Evolutionary conservation across 2,329 filamentous ascomycete species (phyloP).

Genomic region (Aspergillus brunneoviolaceus): DNA sequence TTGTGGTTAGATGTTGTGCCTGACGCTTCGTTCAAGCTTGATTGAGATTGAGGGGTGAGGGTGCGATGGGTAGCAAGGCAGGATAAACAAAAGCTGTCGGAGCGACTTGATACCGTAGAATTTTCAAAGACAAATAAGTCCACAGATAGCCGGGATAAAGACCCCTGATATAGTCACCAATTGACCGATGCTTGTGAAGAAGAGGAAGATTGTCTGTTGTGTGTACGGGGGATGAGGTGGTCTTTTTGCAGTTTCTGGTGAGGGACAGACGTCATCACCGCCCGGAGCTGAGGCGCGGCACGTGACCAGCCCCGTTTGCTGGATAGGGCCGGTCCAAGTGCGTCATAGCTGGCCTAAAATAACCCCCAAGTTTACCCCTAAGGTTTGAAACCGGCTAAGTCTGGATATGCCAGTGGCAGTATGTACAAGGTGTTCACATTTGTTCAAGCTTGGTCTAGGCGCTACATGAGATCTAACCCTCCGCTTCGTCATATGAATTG

Average conservation of each 20-base stretch:
- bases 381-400: neutral
- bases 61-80: conserved; percentile 10
- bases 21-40: neutral
- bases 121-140: neutral
- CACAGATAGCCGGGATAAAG: neutral
- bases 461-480: conserved; percentile 44
- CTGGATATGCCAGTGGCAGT: neutral
- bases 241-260: conserved; percentile 56
- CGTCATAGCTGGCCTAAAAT: neutral
- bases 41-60: conserved; percentile 4
- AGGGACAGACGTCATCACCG: conserved; percentile 36
- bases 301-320: conserved; percentile 12
- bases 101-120: neutral
- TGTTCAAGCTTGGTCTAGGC: neutral
- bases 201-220: neutral
- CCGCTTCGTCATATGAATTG: conserved; percentile 75
- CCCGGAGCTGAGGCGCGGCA: conserved; percentile 15
- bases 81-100: conserved; percentile 18
- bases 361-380: too few species aligned
- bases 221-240: conserved; percentile 60
- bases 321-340: neutral
- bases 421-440: neutral
- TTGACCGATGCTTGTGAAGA: neutral
- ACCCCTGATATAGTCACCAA: neutral
- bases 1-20: neutral